Conservation (phyloP, 768 basidiomycete genomes). For the Mycena floridula region DNA sequence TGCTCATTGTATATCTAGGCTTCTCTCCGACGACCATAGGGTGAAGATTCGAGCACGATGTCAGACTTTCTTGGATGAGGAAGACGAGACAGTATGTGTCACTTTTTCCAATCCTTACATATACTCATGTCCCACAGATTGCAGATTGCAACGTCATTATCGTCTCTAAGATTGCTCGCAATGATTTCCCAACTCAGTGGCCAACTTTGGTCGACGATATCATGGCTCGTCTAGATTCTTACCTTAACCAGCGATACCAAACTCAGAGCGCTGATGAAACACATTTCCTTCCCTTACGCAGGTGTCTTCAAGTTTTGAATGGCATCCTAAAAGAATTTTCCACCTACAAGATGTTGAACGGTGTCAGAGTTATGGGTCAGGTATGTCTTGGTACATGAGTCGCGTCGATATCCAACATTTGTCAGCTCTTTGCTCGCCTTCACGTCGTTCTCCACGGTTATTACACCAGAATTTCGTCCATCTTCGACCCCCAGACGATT, state of each 20-base stretch:
- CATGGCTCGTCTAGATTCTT: slow-evolving; percentile 46
- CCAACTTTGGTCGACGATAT: slow-evolving; percentile 51
- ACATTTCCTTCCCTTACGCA: slow-evolving; percentile 45
- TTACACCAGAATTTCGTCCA: slow-evolving; percentile 49
- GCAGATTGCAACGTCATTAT: slow-evolving; percentile 72
- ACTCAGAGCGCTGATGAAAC: slow-evolving; percentile 32
- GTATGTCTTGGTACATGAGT: slow-evolving; percentile 30
- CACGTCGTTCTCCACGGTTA: slow-evolving; percentile 51
- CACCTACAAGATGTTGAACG: slow-evolving; percentile 62
- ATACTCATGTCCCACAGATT: slow-evolving; percentile 46
- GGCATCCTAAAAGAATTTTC: slow-evolving; percentile 66
- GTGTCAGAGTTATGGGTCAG: slow-evolving; percentile 58
- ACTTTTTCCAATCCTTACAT: not conserved
- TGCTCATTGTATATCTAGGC: slow-evolving; percentile 31
- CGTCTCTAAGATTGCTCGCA: slow-evolving; percentile 69
- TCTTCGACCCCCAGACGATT: slow-evolving; percentile 29
- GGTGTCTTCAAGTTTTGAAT: slow-evolving; percentile 60
- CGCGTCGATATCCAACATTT: not conserved
- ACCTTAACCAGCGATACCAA: slow-evolving; percentile 44
- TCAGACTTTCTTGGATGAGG: slow-evolving; percentile 65
- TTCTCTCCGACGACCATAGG: slow-evolving; percentile 65
- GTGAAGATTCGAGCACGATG: slow-evolving; percentile 57
- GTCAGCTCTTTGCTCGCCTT: slow-evolving; percentile 49
- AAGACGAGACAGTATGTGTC: slow-evolving; percentile 63
- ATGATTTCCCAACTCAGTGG: slow-evolving; percentile 74